phyloP scores from a whole-genome alignment of 73 alveolate genomes.

The Tetrahymena malaccensis region DNA sequence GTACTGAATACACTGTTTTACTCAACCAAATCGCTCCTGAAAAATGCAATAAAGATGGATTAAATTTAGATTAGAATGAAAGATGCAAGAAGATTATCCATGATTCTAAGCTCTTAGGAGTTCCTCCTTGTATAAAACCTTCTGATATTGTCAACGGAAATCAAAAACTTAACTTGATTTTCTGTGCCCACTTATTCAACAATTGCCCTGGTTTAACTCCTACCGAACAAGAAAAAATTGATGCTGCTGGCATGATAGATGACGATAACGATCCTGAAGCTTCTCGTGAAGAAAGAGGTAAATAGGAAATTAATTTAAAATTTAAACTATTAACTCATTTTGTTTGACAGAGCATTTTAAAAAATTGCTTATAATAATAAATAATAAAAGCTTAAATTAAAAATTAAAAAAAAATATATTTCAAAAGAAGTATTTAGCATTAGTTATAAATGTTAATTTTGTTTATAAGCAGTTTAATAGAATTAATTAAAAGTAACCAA shows the following conservation, averaged over 20 bases:
- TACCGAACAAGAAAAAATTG: constrained; percentile 73
- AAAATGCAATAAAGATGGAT: constrained; percentile 62
- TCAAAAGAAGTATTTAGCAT: no score
- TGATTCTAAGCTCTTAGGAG: constrained; percentile 75
- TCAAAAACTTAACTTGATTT: constrained; percentile 75
- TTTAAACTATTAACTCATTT: neutral
- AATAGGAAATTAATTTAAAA: neutral
- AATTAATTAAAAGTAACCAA: no score
- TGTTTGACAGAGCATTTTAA: no score
- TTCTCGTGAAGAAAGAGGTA: constrained; percentile 84
- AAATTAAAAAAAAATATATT: no score
- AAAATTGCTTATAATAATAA: no score
- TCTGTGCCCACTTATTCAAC: constrained; percentile 88
- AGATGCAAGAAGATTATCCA: constrained; percentile 72
- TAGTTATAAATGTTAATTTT: no score
- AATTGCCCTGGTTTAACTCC: constrained; percentile 88
- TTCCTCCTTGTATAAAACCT: constrained; percentile 76
- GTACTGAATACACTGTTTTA: constrained; percentile 49
- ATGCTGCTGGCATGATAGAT: constrained; percentile 66
- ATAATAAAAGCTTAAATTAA: no score
- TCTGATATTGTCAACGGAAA: constrained; percentile 72
- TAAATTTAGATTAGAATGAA: constrained; percentile 54
- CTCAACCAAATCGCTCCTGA: constrained; percentile 69
- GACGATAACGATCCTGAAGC: constrained; percentile 87
- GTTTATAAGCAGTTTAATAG: no score